A percentile compares a stretch with the other conserved stretches of the same genome.
Conservation (phyloP, 2,329 filamentous ascomycete genomes). For the Fusarium phyllophilum region DNA sequence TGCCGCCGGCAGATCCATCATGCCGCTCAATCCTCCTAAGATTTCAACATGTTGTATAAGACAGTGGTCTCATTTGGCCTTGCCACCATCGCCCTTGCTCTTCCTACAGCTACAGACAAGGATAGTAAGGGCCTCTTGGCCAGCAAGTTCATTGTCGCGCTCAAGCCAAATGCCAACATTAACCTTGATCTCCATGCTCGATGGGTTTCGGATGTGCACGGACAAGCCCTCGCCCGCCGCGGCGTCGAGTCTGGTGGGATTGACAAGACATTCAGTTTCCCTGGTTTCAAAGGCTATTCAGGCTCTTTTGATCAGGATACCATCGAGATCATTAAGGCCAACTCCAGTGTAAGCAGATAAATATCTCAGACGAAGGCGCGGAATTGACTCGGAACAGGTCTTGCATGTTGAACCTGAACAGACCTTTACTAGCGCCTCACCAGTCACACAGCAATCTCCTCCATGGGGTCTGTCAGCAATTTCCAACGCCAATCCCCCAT, state of each 20-base stretch:
- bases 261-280: not conserved
- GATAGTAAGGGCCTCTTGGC: not conserved
- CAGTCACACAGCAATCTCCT: not conserved
- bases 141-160: not conserved
- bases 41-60: not conserved
- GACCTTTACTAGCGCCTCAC: not conserved
- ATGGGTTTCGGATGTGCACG: not conserved
- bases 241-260: not conserved
- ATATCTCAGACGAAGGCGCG: fast-evolving
- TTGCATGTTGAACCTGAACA: not conserved
- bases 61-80: not conserved
- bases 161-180: not conserved
- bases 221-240: not conserved
- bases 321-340: conserved; percentile 1
- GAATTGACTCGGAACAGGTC: not conserved
- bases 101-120: not conserved
- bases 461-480: conserved; percentile 4
- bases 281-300: conserved; percentile 1
- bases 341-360: not conserved
- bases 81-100: not conserved
- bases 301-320: conserved; percentile 2
- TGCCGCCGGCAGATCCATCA: fast-evolving
- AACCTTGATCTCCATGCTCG: not conserved
- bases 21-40: fast-evolving
- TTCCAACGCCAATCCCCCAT: conserved; percentile 11